Evolutionary conservation across 192 early-diverging fungal species (phyloP).

Genomic region (Lobosporangium transversale): DNA sequence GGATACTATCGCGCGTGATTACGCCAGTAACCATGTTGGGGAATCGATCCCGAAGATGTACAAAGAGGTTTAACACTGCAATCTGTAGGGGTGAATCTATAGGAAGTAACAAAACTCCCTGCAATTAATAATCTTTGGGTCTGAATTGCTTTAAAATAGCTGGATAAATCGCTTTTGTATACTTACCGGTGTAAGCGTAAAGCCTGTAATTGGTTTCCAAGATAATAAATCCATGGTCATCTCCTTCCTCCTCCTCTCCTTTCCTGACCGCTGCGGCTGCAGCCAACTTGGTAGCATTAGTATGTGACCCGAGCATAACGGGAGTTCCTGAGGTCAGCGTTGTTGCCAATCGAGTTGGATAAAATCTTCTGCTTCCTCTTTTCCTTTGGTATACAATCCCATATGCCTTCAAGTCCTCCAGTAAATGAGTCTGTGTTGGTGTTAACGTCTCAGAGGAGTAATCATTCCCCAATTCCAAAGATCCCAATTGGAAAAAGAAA

Average conservation of each 20-base stretch:
- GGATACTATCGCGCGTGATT: constrained; percentile 88
- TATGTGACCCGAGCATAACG: constrained; percentile 53
- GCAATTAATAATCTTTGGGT: no score
- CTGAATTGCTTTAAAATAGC: no score
- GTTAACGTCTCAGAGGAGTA: constrained; percentile 91
- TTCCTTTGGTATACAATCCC: constrained; percentile 93
- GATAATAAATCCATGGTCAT: constrained; percentile 85
- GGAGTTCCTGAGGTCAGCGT: constrained; percentile 85
- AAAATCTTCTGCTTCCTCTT: constrained; percentile 72
- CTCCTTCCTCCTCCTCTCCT: constrained; percentile 50
- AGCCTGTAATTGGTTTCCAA: constrained; percentile 95
- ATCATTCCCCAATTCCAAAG: constrained; percentile 87
- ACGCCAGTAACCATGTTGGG: constrained; percentile 91
- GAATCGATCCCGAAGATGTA: constrained; percentile 84
- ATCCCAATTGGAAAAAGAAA: constrained; percentile 93
- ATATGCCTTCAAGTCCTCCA: constrained; percentile 88
- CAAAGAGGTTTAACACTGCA: constrained; percentile 91
- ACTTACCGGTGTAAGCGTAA: constrained; percentile 90
- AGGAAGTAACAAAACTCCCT: not conserved
- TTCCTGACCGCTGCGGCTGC: constrained; percentile 21
- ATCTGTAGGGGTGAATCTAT: constrained; percentile 93
- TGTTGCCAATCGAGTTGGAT: constrained; percentile 92
- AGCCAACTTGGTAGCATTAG: constrained; percentile 37
- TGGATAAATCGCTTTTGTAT: not conserved
- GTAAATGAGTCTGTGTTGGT: constrained; percentile 81